Percentiles rank a stretch among this genome's conserved stretches.
Evolutionary conservation across 805 yeast species (phyloP).

Genomic region (Candida pseudoglaebosa): DNA sequence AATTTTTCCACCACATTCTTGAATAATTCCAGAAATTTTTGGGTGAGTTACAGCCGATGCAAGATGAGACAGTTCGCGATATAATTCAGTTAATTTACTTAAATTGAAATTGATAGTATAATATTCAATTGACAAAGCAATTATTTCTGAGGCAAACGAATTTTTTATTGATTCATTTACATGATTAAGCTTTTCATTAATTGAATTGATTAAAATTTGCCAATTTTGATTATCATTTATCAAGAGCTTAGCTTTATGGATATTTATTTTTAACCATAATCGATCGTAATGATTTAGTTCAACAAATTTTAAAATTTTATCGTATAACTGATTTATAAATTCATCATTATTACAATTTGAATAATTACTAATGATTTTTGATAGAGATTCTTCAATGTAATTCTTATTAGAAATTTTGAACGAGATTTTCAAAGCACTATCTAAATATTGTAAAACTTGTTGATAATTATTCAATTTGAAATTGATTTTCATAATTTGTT

Average conservation of each 20-base stretch:
- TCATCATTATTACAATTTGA: conserved; percentile 21
- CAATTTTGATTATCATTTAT: conserved; percentile 27
- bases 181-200: conserved; percentile 34
- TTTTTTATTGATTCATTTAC: conserved; percentile 44
- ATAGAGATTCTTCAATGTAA: conserved; percentile 38
- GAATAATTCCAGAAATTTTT: conserved; percentile 64
- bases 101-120: conserved; percentile 30
- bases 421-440: conserved; percentile 14
- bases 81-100: conserved; percentile 43
- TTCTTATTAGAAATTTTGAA: conserved; percentile 25
- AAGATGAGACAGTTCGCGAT: conserved; percentile 39
- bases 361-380: conserved; percentile 31
- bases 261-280: conserved; percentile 44
- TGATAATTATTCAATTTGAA: conserved; percentile 21
- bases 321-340: conserved; percentile 30
- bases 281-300: conserved; percentile 29
- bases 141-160: conserved; percentile 54
- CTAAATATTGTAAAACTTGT: conserved; percentile 19
- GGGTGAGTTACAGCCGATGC: conserved; percentile 74
- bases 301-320: conserved; percentile 23
- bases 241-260: conserved; percentile 40
- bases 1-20: conserved; percentile 72
- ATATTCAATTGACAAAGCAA: conserved; percentile 62
- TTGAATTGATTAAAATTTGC: conserved; percentile 24
- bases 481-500: conserved; percentile 38